Conservation (phyloP, 495 filamentous ascomycete genomes). For the Tricharina praecox region DNA sequence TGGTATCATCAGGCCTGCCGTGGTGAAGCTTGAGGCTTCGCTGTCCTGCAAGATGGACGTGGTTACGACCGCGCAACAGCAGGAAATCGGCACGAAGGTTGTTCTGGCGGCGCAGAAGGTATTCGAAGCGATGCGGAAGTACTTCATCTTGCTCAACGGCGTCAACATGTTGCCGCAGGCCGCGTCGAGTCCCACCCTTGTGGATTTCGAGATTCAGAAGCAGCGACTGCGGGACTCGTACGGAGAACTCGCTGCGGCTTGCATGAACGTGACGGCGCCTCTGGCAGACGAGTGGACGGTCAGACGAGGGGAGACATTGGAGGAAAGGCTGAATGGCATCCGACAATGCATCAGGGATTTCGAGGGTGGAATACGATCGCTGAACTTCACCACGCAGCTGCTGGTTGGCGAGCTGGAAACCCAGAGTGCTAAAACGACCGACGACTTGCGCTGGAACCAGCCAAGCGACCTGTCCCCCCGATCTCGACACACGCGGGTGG, state of each 20-base stretch:
- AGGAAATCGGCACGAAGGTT: constrained; percentile 14
- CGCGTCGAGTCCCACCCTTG: constrained; percentile 58
- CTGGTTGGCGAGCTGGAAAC: constrained; percentile 63
- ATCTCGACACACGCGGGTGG: constrained; percentile 31
- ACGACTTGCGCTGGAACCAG: not conserved
- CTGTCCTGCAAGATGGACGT: constrained; percentile 17
- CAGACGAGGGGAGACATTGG: constrained; percentile 74
- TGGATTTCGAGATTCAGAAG: constrained; percentile 78
- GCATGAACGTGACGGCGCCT: constrained; percentile 74
- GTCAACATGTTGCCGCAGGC: constrained; percentile 20
- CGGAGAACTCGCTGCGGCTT: constrained; percentile 70
- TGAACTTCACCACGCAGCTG: constrained; percentile 72
- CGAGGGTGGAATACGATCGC: constrained; percentile 70
- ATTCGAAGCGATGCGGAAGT: constrained; percentile 22
- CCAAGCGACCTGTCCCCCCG: not conserved
- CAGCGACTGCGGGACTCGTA: constrained; percentile 84
- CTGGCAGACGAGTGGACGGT: constrained; percentile 92
- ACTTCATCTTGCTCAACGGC: constrained; percentile 23
- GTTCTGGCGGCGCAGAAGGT: constrained; percentile 15
- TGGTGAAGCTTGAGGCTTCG: constrained; percentile 56
- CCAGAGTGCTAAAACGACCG: constrained; percentile 18
- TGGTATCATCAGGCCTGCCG: constrained; percentile 27
- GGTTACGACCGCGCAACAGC: constrained; percentile 14
- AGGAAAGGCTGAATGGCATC: constrained; percentile 67
- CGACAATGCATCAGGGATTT: constrained; percentile 57